Evolutionary conservation across 306 rosid species (phyloP).

Genomic region (Malus sylvestris): DNA sequence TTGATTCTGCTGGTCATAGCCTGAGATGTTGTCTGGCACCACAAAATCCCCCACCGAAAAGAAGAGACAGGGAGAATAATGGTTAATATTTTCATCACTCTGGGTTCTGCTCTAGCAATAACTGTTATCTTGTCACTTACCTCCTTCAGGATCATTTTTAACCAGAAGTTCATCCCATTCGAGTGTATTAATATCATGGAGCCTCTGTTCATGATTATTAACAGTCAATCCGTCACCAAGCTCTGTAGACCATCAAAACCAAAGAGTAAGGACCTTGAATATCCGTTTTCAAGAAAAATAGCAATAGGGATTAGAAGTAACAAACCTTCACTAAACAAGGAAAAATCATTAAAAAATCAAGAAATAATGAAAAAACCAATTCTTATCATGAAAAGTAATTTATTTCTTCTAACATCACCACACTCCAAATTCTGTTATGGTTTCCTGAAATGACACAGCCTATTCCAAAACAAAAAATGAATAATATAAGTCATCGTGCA

Average conservation of each 20-base stretch:
- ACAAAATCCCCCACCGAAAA: not conserved
- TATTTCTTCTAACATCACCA: conserved; percentile 12
- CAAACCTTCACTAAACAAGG: not conserved
- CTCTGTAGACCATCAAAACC: conserved; percentile 40
- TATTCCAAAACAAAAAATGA: not conserved
- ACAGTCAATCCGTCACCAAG: conserved; percentile 30
- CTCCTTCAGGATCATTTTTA: conserved; percentile 52
- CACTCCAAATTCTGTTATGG: not conserved
- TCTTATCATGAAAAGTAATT: not conserved
- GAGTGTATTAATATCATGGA: conserved; percentile 90
- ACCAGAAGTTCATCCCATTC: conserved; percentile 96
- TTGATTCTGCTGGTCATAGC: conserved; percentile 51
- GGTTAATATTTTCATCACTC: conserved; percentile 15
- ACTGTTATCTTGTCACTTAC: conserved; percentile 35
- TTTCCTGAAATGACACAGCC: conserved; percentile 3
- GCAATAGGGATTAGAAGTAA: not conserved
- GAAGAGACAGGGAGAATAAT: conserved; percentile 9
- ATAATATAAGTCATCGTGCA: not conserved
- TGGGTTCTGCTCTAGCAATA: conserved; percentile 7
- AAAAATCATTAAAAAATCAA: not conserved
- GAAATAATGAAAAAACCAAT: not conserved
- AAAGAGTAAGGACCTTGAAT: conserved; percentile 13
- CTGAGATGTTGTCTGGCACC: conserved; percentile 37
- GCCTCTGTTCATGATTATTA: conserved; percentile 52
- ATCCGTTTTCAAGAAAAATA: conserved; percentile 16